These are phyloP conservation scores for Debaryomyces sp. DNA, from an alignment of 1,139 yeast species.

Conservation along the genomic window DNA sequence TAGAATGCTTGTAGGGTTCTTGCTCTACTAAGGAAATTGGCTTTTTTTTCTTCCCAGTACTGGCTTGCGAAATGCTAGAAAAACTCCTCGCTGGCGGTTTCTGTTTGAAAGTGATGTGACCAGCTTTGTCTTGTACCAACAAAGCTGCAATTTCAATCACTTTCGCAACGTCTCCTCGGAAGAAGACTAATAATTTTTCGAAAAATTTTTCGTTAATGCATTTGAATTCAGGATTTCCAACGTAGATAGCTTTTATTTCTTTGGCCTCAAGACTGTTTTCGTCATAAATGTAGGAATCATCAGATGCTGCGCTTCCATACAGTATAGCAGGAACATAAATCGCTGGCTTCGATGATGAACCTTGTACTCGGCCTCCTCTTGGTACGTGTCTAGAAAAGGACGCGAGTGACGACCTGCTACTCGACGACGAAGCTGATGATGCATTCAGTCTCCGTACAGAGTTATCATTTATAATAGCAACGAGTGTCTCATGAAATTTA, in stretches of 20 bases:
- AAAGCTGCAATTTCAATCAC: conserved; percentile 30
- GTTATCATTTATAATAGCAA: conserved; percentile 28
- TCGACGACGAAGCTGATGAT: not conserved
- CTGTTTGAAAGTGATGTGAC: conserved; percentile 11
- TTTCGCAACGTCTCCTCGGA: conserved; percentile 39
- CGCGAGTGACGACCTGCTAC: not conserved
- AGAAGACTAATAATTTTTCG: conserved; percentile 37
- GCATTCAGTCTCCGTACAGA: conserved; percentile 11
- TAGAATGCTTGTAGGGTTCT: not conserved
- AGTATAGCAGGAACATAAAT: not conserved
- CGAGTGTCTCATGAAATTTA: conserved; percentile 26
- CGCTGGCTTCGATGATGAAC: conserved; percentile 12
- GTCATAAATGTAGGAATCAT: conserved; percentile 13
- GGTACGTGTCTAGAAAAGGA: conserved; percentile 7
- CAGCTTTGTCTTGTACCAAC: conserved; percentile 26
- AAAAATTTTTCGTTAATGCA: conserved; percentile 34
- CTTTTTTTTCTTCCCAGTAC: not conserved
- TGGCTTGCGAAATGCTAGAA: not conserved
- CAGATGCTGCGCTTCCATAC: not conserved
- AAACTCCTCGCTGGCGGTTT: not conserved
- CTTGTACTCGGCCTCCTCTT: conserved; percentile 31
- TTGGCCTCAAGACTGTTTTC: conserved; percentile 18
- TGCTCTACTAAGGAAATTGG: not conserved
- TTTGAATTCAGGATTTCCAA: conserved; percentile 24
- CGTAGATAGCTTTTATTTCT: conserved; percentile 21